A percentile compares a stretch with the other conserved stretches of the same genome.
Conservation (phyloP, 2,329 filamentous ascomycete genomes). For the Fusarium sp. region DNA sequence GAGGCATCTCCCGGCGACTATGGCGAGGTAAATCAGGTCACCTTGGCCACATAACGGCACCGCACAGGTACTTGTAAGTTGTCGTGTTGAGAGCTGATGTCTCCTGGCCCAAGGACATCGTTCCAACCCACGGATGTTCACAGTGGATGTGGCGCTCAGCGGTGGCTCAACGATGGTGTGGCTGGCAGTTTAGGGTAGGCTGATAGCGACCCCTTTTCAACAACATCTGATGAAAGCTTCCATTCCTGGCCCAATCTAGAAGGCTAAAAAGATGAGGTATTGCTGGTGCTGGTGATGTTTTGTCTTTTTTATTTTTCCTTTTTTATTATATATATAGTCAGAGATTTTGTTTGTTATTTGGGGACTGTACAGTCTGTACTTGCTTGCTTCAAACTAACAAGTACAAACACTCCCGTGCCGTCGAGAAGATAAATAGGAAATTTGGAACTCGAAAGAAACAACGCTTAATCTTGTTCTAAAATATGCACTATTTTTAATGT, state of each 20-base stretch:
- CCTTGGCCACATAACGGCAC: slow-evolving; percentile 35
- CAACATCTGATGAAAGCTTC: not conserved
- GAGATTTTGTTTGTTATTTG: too few relatives aligned
- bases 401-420: too few relatives aligned
- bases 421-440: too few relatives aligned
- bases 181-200: slow-evolving; percentile 22
- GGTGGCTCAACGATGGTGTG: slow-evolving; percentile 21
- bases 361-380: too few relatives aligned
- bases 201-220: slow-evolving; percentile 9
- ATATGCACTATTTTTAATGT: too few relatives aligned
- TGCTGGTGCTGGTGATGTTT: not conserved
- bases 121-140: not conserved
- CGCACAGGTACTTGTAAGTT: slow-evolving; percentile 32
- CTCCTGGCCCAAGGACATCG: slow-evolving; percentile 19
- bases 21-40: slow-evolving; percentile 22
- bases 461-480: too few relatives aligned
- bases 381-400: too few relatives aligned
- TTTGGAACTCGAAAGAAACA: too few relatives aligned
- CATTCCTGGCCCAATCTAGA: too few relatives aligned
- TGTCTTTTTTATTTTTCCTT: not conserved
- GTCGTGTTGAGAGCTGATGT: slow-evolving; percentile 36
- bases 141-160: slow-evolving; percentile 17
- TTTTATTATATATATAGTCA: too few relatives aligned
- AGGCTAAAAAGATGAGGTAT: not conserved
- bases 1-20: slow-evolving; percentile 55